phyloP scores from a whole-genome alignment of 1,284 basidiomycete species.

The Schizophyllum commune region DNA sequence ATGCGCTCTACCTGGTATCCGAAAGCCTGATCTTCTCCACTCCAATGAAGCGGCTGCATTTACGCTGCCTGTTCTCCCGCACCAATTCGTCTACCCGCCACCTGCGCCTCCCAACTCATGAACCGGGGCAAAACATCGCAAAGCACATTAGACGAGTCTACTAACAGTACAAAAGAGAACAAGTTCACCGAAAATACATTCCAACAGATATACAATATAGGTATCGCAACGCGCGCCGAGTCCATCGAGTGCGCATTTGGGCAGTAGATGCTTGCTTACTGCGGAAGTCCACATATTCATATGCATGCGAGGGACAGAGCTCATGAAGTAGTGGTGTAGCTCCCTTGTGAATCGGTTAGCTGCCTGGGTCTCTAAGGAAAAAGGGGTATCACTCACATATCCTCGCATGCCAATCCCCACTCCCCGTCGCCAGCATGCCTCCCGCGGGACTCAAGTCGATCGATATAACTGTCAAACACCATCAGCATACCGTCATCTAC shows the following conservation, averaged over 20 bases:
- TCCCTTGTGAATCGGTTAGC: background rate
- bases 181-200: background rate
- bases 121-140: background rate
- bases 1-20: too few relatives aligned
- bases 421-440: slow-evolving; percentile 64
- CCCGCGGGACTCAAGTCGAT: slow-evolving; percentile 67
- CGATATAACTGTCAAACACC: slow-evolving; percentile 51
- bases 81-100: too few relatives aligned
- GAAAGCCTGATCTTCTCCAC: too few relatives aligned
- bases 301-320: background rate
- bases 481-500: background rate
- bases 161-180: background rate
- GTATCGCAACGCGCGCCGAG: background rate
- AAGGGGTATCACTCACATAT: slow-evolving; percentile 42
- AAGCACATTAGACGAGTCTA: background rate
- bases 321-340: background rate
- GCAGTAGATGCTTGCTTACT: too few relatives aligned
- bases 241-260: background rate
- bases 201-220: background rate
- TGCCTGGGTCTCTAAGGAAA: background rate
- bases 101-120: too few relatives aligned
- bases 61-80: too few relatives aligned
- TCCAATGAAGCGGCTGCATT: too few relatives aligned
- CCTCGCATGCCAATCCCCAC: slow-evolving; percentile 68
- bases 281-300: too few relatives aligned